Evolutionary conservation across 345 rosid species (phyloP).

Genomic region (Lepidium africanum): DNA sequence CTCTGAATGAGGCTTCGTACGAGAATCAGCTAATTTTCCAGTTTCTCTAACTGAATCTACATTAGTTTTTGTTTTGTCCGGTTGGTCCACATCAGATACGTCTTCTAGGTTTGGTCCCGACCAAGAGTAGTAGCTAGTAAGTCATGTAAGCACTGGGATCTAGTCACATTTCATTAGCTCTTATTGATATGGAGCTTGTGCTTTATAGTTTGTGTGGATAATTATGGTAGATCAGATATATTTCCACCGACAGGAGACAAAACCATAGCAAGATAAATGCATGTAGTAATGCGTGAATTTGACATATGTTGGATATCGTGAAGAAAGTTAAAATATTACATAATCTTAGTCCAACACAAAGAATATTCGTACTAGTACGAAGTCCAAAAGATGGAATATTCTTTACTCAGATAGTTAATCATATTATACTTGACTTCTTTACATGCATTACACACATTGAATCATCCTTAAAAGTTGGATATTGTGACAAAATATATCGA

Average conservation of each 20-base stretch:
- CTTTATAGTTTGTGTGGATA: not conserved
- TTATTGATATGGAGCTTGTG: not conserved
- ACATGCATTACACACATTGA: not conserved
- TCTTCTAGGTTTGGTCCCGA: not conserved
- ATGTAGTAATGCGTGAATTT: not conserved
- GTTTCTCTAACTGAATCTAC: not conserved
- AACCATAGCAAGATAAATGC: not conserved
- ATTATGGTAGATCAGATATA: not conserved
- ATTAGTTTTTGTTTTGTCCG: not conserved
- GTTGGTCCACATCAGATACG: not conserved
- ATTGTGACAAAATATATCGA: not conserved
- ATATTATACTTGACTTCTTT: not conserved
- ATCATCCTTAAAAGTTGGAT: not conserved
- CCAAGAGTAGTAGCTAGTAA: not conserved
- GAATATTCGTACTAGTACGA: not conserved
- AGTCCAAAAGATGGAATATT: not conserved
- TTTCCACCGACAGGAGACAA: constrained; percentile 7
- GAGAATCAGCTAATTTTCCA: not conserved
- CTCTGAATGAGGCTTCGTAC: not conserved
- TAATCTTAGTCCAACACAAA: not conserved
- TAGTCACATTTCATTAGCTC: not conserved
- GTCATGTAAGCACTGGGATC: not conserved
- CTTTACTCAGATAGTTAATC: not conserved
- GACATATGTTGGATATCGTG: not conserved
- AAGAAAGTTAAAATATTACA: not conserved